Percentiles rank a stretch among this genome's conserved stretches.
phyloP scores from a whole-genome alignment of 345 rosid species.

The Corchorus capsularis region DNA sequence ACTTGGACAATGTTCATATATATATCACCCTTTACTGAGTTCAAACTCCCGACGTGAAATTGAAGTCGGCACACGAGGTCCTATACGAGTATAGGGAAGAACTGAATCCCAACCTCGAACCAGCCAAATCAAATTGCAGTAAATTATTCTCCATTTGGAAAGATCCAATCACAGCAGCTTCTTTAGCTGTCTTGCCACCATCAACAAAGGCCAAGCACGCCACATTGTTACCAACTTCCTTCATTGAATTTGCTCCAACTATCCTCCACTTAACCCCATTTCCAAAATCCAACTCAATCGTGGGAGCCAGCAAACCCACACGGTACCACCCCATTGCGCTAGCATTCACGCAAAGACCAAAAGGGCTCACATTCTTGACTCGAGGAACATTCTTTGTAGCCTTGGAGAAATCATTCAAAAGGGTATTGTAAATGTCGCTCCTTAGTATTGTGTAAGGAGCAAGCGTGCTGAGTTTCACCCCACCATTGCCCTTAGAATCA shows the following conservation, averaged over 20 bases:
- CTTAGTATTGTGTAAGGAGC: too few species aligned
- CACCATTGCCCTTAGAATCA: slow-evolving; percentile 33
- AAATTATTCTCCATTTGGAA: too few species aligned
- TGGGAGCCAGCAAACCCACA: slow-evolving; percentile 29
- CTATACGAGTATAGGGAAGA: slow-evolving; percentile 11
- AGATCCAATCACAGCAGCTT: too few species aligned
- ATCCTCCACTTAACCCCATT: slow-evolving; percentile 38
- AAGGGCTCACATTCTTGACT: slow-evolving; percentile 12
- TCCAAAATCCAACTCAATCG: slow-evolving; percentile 31
- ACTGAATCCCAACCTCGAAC: slow-evolving; percentile 41
- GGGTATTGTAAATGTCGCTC: slow-evolving; percentile 27
- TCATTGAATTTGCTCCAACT: slow-evolving; percentile 39
- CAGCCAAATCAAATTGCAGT: too few species aligned
- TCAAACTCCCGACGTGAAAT: too few species aligned
- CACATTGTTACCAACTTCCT: slow-evolving; percentile 34
- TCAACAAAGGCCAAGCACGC: slow-evolving; percentile 40
- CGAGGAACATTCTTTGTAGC: slow-evolving; percentile 33
- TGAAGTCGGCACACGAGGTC: too few species aligned
- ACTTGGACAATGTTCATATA: too few species aligned
- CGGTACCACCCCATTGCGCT: slow-evolving; percentile 11
- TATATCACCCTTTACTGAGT: too few species aligned
- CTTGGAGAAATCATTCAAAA: slow-evolving; percentile 28
- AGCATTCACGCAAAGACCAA: slow-evolving; percentile 29
- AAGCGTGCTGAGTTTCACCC: slow-evolving; percentile 23
- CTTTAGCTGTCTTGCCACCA: slow-evolving; percentile 14